These are phyloP conservation scores for Botrytis pseudocinerea DNA, from an alignment of 2,329 filamentous ascomycete species.

Conservation along the genomic window DNA sequence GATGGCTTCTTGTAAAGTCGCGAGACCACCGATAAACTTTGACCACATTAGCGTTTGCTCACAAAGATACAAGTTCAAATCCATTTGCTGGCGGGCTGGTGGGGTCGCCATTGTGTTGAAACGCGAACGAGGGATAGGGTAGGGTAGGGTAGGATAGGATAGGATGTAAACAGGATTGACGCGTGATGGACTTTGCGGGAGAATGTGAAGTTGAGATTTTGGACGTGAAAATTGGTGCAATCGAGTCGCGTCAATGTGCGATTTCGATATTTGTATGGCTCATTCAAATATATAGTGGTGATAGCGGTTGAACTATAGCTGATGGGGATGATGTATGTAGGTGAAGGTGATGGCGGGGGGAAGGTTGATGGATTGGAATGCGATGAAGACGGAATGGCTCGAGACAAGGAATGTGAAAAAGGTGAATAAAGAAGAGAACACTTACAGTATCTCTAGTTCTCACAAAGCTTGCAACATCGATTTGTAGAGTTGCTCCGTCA, in stretches of 20 bases:
- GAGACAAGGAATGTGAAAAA: constrained; percentile 20
- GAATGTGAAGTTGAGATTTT: constrained; percentile 25
- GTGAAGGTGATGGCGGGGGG: constrained; percentile 2
- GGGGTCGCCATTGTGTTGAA: constrained; percentile 22
- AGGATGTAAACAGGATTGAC: constrained; percentile 35
- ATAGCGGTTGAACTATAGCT: neutral
- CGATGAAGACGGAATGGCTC: constrained; percentile 25
- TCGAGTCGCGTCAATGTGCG: constrained; percentile 30
- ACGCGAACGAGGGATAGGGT: constrained; percentile 22
- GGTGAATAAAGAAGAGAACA: constrained; percentile 17
- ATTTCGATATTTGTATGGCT: neutral
- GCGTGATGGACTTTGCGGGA: constrained; percentile 32
- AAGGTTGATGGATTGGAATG: constrained; percentile 25
- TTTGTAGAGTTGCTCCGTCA: constrained; percentile 40
- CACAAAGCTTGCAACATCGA: constrained; percentile 75
- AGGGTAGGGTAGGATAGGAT: neutral
- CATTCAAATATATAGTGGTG: neutral
- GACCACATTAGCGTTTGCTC: constrained; percentile 35
- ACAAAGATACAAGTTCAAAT: constrained; percentile 28
- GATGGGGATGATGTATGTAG: neutral
- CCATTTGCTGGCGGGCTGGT: constrained; percentile 27
- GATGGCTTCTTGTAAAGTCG: constrained; percentile 76
- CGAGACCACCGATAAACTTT: constrained; percentile 75
- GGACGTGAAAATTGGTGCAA: constrained; percentile 25
- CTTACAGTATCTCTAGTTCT: constrained; percentile 77